Percentiles rank a stretch among this genome's conserved stretches.
These are phyloP conservation scores for Knoxdaviesia capensis DNA, from an alignment of 2,329 filamentous ascomycete species.

Conservation along the genomic window DNA sequence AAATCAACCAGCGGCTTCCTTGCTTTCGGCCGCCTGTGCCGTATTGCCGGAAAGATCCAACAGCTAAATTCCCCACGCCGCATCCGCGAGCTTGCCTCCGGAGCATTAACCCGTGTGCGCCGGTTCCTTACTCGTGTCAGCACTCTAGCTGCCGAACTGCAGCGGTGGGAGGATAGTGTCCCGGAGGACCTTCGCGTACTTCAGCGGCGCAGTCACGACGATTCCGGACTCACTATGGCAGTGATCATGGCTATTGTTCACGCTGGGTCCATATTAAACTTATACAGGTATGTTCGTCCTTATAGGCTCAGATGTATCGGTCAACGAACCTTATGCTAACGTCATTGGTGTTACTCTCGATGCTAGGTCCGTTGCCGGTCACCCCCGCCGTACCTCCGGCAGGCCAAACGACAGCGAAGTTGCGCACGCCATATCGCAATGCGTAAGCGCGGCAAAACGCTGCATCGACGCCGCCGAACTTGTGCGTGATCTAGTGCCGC, in stretches of 20 bases:
- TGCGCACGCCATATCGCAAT: constrained; percentile 7
- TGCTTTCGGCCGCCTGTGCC: constrained; percentile 10
- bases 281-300: constrained; percentile 7
- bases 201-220: constrained; percentile 4
- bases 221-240: constrained; percentile 9
- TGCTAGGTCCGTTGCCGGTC: neutral
- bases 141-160: constrained; percentile 6
- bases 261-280: constrained; percentile 9
- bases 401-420: neutral
- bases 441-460: constrained; percentile 9
- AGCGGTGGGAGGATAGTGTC: constrained; percentile 7
- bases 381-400: neutral
- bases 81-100: constrained; percentile 3
- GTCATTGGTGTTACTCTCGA: neutral
- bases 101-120: neutral
- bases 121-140: constrained; percentile 5
- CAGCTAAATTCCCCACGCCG: constrained; percentile 7
- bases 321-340: neutral
- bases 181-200: constrained; percentile 1
- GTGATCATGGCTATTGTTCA: constrained; percentile 11
- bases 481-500: constrained; percentile 9
- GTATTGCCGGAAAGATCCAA: constrained; percentile 9
- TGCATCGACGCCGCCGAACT: constrained; percentile 11
- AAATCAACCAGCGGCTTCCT: constrained; percentile 9
- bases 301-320: neutral